Evolutionary conservation across 129 eudicot genomes (phyloP), one percentile per base, ranked within the genome.

Genomic region (Helianthus tuberosus): DNA sequence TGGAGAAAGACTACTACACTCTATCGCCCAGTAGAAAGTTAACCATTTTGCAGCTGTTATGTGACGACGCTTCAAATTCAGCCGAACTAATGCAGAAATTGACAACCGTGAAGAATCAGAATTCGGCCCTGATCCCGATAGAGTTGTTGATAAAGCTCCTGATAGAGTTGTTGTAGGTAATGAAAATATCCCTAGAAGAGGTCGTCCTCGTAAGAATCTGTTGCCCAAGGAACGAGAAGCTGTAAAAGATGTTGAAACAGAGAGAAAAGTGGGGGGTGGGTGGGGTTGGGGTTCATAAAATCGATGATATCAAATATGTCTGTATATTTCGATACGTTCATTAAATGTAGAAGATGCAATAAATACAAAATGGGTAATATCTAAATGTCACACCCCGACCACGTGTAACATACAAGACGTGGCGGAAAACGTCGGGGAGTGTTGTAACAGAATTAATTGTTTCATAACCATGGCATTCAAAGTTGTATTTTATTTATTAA

Each of bases 81-180:
- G 97, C 88, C 29, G 96, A 89, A 69, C 16, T 94, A 68, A 85
- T 96, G 85, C 93, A 51, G 96, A 94, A 80, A 86, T 91, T 53
- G 97, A 94, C 70, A 78, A 69, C 64, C 93, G 96, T 68, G 94
- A 81, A 78, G 94, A 79, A 81, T 85, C 82, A 32, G 97, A 88
- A 76, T 82, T 88, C 61, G 97, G 91, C 58, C 78, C 72, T 3
- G 91, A 90, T 76, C 73, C 72, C 48, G 97, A 88, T 49, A 71
- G 72, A 71, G 75, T 75, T 71, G 23, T 72, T 69, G 49, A 41
- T 9, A 1, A 1, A 41, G 46, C 9, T 41, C 11, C 72, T 48
- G 97, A 88, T 43, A 71, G 72, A 71, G 75, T 73, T 68, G 23
- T 72, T 69, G 44, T 58, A 47, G 29, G 75, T 16, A 74, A 83